phyloP scores from a whole-genome alignment of 768 basidiomycete species.

The Daedaleopsis sinensis region DNA sequence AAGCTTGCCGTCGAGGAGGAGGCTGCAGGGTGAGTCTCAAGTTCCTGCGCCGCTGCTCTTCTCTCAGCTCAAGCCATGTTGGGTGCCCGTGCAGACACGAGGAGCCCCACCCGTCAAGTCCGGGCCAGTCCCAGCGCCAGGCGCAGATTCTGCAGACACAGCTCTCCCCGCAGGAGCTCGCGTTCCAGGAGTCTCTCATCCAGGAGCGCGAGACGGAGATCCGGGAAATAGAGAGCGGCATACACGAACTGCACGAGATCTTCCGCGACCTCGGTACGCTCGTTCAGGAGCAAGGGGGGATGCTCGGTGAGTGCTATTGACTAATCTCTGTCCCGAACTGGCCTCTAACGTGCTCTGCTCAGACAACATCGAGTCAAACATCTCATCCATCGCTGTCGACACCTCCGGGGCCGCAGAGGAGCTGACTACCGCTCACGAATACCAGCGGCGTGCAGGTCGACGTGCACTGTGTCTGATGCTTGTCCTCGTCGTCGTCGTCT shows the following conservation, averaged over 20 bases:
- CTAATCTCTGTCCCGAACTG: not conserved
- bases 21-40: conserved; percentile 34
- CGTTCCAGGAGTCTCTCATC: conserved; percentile 94
- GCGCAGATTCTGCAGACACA: conserved; percentile 71
- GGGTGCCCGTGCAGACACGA: conserved; percentile 13
- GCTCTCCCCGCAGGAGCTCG: conserved; percentile 89
- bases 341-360: not conserved
- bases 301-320: conserved; percentile 74
- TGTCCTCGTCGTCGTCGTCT: conserved; percentile 81
- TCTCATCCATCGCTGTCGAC: conserved; percentile 83
- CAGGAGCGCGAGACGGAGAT: conserved; percentile 95
- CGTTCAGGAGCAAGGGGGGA: conserved; percentile 90
- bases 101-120: conserved; percentile 28
- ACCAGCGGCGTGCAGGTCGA: conserved; percentile 92
- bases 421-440: conserved; percentile 85
- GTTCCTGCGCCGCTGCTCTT: not conserved
- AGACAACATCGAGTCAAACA: conserved; percentile 97
- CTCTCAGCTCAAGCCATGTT: not conserved
- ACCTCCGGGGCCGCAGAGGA: conserved; percentile 85
- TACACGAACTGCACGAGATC: conserved; percentile 94
- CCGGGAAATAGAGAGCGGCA: conserved; percentile 94
- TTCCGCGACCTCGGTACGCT: conserved; percentile 95
- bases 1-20: conserved; percentile 80
- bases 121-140: conserved; percentile 64
- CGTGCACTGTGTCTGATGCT: conserved; percentile 90